Base-by-base conservation (phyloP, 352 stramenopile genomes). In the Aphanomyces euteiches region DNA sequence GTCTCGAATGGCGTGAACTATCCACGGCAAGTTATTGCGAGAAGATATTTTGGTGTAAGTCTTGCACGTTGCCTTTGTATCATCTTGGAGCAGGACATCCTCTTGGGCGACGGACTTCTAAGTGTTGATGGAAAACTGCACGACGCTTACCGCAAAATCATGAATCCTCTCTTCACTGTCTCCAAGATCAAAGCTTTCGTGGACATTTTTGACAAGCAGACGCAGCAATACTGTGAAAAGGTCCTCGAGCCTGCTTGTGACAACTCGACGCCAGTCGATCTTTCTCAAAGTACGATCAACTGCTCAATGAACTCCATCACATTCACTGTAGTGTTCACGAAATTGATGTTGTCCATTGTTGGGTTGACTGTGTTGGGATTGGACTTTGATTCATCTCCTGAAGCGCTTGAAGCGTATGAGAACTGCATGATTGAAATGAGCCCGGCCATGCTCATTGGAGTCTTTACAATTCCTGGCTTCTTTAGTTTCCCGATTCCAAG, bases 101-200 rank as follows among this genome's bases (percentile, higher is more conserved):
- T 63, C 17, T 37, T 19, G 1, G 56, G 56, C 28, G 56, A 47
- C 19, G 56, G 56, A 13, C 10, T 63, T 2, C 28, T 63, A 1
- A 63, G 56, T 19, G 56, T 38, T 19, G 19, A 40, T 19, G 56
- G 56, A n/a, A 38, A 63, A 34, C 12, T 3, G 7, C 56, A 63
- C 5, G 28, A 8, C 6, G 28, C n/a, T 1, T 41, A 21, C 13
- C 56, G 56, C 19, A 21, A 37, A 21, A 37, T 45, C 8, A 5
- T 63, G 19, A 63, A 63, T 37, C 56, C 56, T 1, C 56, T 47
- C 56, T 63, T 63, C 45, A n/a, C 56, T 7, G 13, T 41, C 12
- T 7, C 56, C 7, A 10, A 63, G 7, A 17, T 63, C 8, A 63
- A 63, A 37, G 21, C 17, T 2, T 63, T 63, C 38, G 19, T 63